Evolutionary conservation across 164 flowering plant genomes (phyloP).

Genomic region (Euptelea pleiosperma): DNA sequence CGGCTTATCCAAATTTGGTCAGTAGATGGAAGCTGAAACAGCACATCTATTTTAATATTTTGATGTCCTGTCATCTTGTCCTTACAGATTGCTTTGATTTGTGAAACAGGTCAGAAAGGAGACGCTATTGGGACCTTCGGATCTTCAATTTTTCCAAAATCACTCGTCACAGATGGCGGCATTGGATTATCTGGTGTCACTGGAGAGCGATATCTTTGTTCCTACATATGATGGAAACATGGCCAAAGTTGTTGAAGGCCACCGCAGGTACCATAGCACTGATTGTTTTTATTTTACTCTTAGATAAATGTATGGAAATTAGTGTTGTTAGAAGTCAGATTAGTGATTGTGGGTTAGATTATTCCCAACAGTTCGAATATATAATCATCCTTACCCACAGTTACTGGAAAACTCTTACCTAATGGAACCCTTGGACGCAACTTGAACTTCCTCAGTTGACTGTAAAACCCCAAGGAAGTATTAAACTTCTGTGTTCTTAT

Average conservation of each 20-base stretch:
- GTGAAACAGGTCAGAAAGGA: conserved; percentile 83
- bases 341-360: not conserved
- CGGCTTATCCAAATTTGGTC: conserved; percentile 70
- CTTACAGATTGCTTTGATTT: conserved; percentile 8
- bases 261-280: conserved; percentile 64
- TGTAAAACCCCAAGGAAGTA: no score
- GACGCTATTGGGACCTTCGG: conserved; percentile 72
- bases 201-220: conserved; percentile 92
- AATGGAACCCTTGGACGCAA: not conserved
- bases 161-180: conserved; percentile 99
- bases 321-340: not conserved
- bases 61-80: not conserved
- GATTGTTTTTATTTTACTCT: not conserved
- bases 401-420: no score
- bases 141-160: conserved; percentile 76
- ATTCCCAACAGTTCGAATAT: not conserved
- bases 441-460: not conserved
- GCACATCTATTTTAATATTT: not conserved
- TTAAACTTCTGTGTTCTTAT: no score
- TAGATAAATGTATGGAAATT: no score
- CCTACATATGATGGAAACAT: conserved; percentile 97
- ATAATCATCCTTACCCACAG: not conserved
- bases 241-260: conserved; percentile 99
- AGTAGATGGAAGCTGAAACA: conserved; percentile 20
- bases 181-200: conserved; percentile 83